phyloP scores from a whole-genome alignment of 129 eudicot genomes.

The Helianthus annuus region DNA sequence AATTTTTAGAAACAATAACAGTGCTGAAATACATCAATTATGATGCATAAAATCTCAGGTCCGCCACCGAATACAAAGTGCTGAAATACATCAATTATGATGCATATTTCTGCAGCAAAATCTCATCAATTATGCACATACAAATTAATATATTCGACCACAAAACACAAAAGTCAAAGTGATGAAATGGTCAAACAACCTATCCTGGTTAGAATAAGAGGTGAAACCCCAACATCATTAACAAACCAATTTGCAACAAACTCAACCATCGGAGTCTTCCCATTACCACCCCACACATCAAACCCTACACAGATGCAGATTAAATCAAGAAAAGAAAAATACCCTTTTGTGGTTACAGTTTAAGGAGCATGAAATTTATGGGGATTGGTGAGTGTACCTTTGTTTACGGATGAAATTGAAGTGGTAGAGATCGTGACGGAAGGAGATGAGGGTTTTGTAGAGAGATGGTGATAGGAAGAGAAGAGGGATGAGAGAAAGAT shows the following conservation, averaged over 20 bases:
- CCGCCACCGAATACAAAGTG: background rate
- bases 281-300: constrained; percentile 89
- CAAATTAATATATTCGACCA: constrained; percentile 15
- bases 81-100: background rate
- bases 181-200: background rate
- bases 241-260: constrained; percentile 57
- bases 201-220: constrained; percentile 90
- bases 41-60: background rate
- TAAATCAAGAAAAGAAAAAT: background rate
- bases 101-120: background rate
- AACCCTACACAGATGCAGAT: constrained; percentile 3
- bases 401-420: constrained; percentile 40
- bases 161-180: constrained; percentile 16
- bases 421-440: constrained; percentile 60
- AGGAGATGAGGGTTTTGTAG: constrained; percentile 47
- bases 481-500: constrained; percentile 67
- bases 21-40: too few species aligned
- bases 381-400: constrained; percentile 33
- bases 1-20: too few species aligned
- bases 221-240: constrained; percentile 60
- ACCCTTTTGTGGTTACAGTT: background rate
- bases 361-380: background rate
- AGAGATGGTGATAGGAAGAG: constrained; percentile 63
- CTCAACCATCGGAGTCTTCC: constrained; percentile 98
- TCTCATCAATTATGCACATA: background rate